These are phyloP conservation scores for Scenedesmus sp. DNA, from an alignment of 163 green algal genomes.

Conservation along the genomic window DNA sequence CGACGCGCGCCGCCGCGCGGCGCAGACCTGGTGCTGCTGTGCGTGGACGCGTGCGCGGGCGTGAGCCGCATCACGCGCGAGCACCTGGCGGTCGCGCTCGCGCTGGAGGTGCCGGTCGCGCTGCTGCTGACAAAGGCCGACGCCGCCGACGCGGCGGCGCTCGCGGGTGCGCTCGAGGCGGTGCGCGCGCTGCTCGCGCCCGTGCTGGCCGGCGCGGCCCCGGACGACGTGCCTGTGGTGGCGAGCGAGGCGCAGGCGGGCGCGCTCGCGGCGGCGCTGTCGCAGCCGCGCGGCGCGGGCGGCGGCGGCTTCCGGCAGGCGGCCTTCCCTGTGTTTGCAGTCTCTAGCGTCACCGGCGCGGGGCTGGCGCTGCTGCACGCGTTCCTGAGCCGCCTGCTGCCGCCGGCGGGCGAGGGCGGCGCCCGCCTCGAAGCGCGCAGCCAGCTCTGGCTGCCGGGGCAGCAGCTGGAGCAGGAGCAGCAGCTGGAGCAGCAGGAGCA, in stretches of 20 bases:
- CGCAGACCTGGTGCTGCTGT: conserved; percentile 81
- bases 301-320: conserved; percentile 34
- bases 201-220: conserved; percentile 34
- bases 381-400: conserved; percentile 68
- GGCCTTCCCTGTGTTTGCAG: conserved; percentile 71
- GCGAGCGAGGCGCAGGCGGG: conserved; percentile 47
- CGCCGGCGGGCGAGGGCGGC: neutral
- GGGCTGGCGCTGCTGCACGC: conserved; percentile 76
- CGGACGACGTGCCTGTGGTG: conserved; percentile 59
- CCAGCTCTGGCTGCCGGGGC: neutral
- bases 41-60: conserved; percentile 61
- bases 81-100: conserved; percentile 82
- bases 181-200: conserved; percentile 44
- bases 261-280: conserved; percentile 16
- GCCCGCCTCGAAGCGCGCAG: neutral
- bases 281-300: conserved; percentile 34
- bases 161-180: conserved; percentile 44
- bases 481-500: neutral
- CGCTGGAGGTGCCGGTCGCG: conserved; percentile 64
- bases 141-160: conserved; percentile 28
- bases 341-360: conserved; percentile 70
- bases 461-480: neutral
- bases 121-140: conserved; percentile 55
- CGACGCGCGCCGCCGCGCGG: neutral
- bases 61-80: conserved; percentile 69